These are phyloP conservation scores for Coniochaeta pulveracea DNA, from an alignment of 2,329 filamentous ascomycete species.

Conservation along the genomic window DNA sequence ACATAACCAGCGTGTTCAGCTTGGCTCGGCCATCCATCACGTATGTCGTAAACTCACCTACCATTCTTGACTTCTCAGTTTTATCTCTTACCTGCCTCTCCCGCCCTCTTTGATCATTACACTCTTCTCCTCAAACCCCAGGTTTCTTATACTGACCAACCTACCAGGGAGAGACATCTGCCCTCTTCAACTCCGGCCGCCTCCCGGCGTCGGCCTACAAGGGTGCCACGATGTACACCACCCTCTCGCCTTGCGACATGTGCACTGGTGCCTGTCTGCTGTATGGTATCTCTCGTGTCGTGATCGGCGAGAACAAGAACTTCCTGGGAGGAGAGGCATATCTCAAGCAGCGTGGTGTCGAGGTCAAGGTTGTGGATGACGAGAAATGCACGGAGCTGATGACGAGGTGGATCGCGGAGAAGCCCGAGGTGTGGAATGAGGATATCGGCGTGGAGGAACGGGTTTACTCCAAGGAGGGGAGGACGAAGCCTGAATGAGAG, in stretches of 20 bases:
- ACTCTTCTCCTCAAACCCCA: not conserved
- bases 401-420: slow-evolving; percentile 60
- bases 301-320: slow-evolving; percentile 68
- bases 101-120: no score
- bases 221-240: slow-evolving; percentile 66
- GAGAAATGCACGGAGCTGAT: slow-evolving; percentile 56
- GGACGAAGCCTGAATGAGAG: no score
- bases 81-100: no score
- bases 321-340: slow-evolving; percentile 66
- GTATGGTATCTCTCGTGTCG: slow-evolving; percentile 63
- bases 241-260: slow-evolving; percentile 71
- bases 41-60: slow-evolving; percentile 38
- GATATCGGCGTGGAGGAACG: slow-evolving; percentile 40
- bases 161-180: slow-evolving; percentile 59
- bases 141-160: slow-evolving; percentile 1
- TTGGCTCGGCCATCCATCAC: slow-evolving; percentile 59
- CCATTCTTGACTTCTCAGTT: no score
- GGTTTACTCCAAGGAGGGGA: slow-evolving; percentile 24
- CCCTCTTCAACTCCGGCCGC: slow-evolving; percentile 63
- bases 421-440: slow-evolving; percentile 58
- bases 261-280: slow-evolving; percentile 67
- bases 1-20: slow-evolving; percentile 68
- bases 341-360: slow-evolving; percentile 54
- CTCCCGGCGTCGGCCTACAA: slow-evolving; percentile 55
- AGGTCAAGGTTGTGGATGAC: slow-evolving; percentile 61